Evolutionary conservation across 805 yeast species (phyloP).

Genomic region (Kodamaea neixiangensis): DNA sequence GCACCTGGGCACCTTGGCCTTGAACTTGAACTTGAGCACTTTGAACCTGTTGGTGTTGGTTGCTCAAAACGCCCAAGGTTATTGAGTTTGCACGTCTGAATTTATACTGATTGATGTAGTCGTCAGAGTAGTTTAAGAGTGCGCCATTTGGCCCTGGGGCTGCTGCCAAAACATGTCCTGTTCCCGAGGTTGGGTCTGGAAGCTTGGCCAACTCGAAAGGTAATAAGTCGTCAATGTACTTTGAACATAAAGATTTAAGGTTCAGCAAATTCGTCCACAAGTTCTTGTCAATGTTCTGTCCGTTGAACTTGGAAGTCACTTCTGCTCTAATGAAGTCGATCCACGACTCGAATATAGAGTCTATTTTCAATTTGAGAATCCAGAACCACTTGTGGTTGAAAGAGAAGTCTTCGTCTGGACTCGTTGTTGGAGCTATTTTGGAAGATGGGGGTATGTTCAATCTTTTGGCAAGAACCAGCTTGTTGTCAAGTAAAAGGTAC

Average conservation of each 20-base stretch:
- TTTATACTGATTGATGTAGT: conserved; percentile 9
- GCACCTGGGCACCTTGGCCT: background rate
- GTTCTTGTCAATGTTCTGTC: conserved; percentile 6
- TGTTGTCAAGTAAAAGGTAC: conserved; percentile 47
- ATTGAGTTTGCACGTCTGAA: conserved; percentile 21
- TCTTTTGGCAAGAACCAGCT: conserved; percentile 11
- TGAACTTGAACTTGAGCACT: background rate
- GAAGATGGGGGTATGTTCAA: conserved; percentile 3
- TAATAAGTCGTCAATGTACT: conserved; percentile 15
- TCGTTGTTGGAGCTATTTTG: background rate
- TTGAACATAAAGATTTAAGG: conserved; percentile 18
- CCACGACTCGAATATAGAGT: conserved; percentile 28
- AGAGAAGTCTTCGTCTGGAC: conserved; percentile 20
- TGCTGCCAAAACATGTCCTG: background rate
- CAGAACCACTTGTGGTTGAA: conserved; percentile 30
- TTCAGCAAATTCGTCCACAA: conserved; percentile 16
- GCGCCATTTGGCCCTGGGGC: background rate
- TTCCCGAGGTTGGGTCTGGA: conserved; percentile 3
- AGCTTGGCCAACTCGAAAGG: conserved; percentile 8
- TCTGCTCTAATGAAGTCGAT: conserved; percentile 17
- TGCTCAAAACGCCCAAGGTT: conserved; percentile 17
- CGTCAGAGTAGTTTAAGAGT: conserved; percentile 13
- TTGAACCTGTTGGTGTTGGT: background rate
- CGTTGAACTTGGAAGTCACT: conserved; percentile 7
- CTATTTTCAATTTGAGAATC: conserved; percentile 24